Evolutionary conservation across 306 rosid genomes (phyloP).

Genomic region (Cercis canadensis): DNA sequence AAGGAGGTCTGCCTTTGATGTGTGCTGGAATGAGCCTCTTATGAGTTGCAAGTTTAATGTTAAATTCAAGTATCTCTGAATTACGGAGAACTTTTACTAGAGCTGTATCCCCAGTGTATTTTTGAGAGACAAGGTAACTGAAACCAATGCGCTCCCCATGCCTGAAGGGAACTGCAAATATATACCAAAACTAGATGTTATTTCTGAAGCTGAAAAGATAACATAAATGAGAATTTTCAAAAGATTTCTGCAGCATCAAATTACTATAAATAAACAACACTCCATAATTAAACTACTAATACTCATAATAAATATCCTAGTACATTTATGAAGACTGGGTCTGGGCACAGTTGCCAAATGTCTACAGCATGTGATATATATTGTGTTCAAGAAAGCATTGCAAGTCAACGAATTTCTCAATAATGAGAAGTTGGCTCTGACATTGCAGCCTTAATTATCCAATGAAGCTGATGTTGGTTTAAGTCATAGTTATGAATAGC

Average conservation of each 20-base stretch:
- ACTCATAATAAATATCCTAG: neutral
- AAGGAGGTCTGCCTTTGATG: slow-evolving; percentile 81
- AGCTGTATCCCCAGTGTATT: slow-evolving; percentile 67
- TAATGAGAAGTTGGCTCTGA: neutral
- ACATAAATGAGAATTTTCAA: slow-evolving; percentile 4
- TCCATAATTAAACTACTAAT: neutral
- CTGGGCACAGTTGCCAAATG: neutral
- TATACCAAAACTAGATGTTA: slow-evolving; percentile 34
- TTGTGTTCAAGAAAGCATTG: neutral
- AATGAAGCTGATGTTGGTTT: too few species aligned
- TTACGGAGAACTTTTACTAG: slow-evolving; percentile 61
- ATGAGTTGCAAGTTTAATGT: slow-evolving; percentile 68
- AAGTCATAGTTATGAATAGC: too few species aligned
- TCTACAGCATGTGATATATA: neutral
- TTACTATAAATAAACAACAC: neutral
- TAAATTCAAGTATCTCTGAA: slow-evolving; percentile 55
- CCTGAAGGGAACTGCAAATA: slow-evolving; percentile 72
- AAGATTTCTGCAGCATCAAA: neutral
- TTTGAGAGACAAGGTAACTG: slow-evolving; percentile 76
- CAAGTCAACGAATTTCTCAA: neutral
- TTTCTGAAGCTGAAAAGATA: slow-evolving; percentile 1
- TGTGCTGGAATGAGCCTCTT: slow-evolving; percentile 80
- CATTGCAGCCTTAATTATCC: neutral
- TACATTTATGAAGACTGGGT: too few species aligned
- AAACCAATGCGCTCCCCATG: slow-evolving; percentile 94